Conservation (phyloP, 1,284 basidiomycete species). For the Ganoderma multipileum region DNA sequence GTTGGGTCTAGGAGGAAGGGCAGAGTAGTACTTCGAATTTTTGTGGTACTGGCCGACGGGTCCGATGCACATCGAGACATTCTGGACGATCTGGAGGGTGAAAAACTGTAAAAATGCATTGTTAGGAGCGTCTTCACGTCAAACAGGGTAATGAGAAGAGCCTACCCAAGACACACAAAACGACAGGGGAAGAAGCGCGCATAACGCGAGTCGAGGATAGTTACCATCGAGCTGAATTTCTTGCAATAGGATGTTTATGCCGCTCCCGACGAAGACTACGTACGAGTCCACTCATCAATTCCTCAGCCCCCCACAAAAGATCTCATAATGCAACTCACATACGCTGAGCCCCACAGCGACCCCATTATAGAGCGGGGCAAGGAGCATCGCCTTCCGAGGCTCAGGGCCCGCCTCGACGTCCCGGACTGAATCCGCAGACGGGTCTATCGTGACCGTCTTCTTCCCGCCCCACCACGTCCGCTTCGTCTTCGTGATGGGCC, state of each 20-base stretch:
- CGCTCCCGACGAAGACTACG: slow-evolving; percentile 49
- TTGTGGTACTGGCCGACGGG: slow-evolving; percentile 58
- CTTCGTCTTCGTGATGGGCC: slow-evolving; percentile 36
- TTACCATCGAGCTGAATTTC: slow-evolving; percentile 54
- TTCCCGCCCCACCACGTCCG: slow-evolving; percentile 46
- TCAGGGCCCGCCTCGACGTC: slow-evolving; percentile 40
- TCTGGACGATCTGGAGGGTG: slow-evolving; percentile 47
- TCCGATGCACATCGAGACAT: slow-evolving; percentile 48
- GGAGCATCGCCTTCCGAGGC: slow-evolving; percentile 47
- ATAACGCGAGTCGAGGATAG: slow-evolving; percentile 51
- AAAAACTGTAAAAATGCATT: slow-evolving; percentile 39
- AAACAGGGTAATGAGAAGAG: neutral
- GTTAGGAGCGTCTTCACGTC: slow-evolving; percentile 14
- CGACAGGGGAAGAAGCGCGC: slow-evolving; percentile 48
- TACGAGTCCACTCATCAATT: slow-evolving; percentile 1
- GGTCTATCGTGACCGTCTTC: slow-evolving; percentile 38
- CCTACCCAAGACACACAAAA: slow-evolving; percentile 50
- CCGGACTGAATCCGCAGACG: slow-evolving; percentile 21
- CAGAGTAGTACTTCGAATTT: slow-evolving; percentile 57
- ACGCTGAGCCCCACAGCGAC: slow-evolving; percentile 48
- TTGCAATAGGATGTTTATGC: slow-evolving; percentile 48
- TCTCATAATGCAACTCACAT: slow-evolving; percentile 33
- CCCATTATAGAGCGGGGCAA: slow-evolving; percentile 55
- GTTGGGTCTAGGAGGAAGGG: slow-evolving; percentile 47
- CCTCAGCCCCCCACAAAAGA: too few relatives aligned